phyloP scores from a whole-genome alignment of 2,329 filamentous ascomycete genomes.

The Aspergillus pseudoterreus region DNA sequence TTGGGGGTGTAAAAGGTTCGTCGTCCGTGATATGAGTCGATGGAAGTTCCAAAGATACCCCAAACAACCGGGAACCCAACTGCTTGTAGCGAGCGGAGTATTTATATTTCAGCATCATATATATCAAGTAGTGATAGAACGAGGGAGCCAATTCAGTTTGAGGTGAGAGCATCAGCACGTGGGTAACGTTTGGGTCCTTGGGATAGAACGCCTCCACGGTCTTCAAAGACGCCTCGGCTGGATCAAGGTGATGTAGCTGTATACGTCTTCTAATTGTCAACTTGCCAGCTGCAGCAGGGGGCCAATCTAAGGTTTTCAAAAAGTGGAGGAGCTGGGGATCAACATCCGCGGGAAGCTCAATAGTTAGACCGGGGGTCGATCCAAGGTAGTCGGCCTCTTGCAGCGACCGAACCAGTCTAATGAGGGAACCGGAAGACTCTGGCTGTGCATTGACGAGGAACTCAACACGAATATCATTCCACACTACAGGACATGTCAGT shows the following conservation, averaged over 20 bases:
- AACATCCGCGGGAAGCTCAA: slow-evolving; percentile 72
- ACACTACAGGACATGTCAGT: slow-evolving; percentile 48
- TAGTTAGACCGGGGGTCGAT: slow-evolving; percentile 68
- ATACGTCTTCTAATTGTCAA: slow-evolving; percentile 75
- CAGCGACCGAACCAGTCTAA: slow-evolving; percentile 74
- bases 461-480: slow-evolving; percentile 75
- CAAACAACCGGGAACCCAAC: slow-evolving; percentile 59
- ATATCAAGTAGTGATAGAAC: slow-evolving; percentile 85
- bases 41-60: slow-evolving; percentile 76
- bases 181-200: slow-evolving; percentile 56
- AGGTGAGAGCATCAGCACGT: slow-evolving; percentile 81
- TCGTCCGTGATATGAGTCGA: slow-evolving; percentile 54
- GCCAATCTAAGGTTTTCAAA: slow-evolving; percentile 65
- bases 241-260: slow-evolving; percentile 53
- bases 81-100: slow-evolving; percentile 57
- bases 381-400: slow-evolving; percentile 71
- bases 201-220: slow-evolving; percentile 91
- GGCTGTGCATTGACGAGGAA: slow-evolving; percentile 76
- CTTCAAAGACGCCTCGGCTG: slow-evolving; percentile 68
- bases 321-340: slow-evolving; percentile 63
- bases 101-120: slow-evolving; percentile 69
- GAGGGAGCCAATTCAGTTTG: slow-evolving; percentile 74
- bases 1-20: slow-evolving; percentile 48
- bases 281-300: slow-evolving; percentile 48
- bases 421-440: slow-evolving; percentile 68